Evolutionary conservation across 805 yeast species (phyloP).

Genomic region (Starmera quercuum): DNA sequence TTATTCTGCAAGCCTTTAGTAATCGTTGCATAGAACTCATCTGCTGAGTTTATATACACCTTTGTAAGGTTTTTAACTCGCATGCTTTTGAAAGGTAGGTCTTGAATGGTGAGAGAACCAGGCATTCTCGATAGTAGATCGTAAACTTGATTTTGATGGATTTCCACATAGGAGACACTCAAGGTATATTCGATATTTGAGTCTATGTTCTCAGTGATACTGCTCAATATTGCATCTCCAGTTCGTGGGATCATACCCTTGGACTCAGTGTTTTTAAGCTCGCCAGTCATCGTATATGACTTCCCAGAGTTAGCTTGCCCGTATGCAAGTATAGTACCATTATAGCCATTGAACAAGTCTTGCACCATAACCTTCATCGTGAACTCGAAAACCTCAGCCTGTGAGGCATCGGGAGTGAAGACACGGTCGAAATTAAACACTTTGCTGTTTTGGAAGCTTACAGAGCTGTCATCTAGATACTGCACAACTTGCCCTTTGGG

Average conservation of each 20-base stretch:
- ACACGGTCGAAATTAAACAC: conserved; percentile 59
- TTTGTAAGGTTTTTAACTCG: conserved; percentile 65
- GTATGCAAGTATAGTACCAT: conserved; percentile 70
- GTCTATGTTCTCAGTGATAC: conserved; percentile 37
- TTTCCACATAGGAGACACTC: conserved; percentile 72
- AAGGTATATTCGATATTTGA: conserved; percentile 47
- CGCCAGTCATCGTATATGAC: conserved; percentile 71
- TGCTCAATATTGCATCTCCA: conserved; percentile 54
- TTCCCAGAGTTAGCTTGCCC: conserved; percentile 81
- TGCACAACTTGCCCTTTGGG: conserved; percentile 9
- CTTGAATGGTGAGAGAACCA: conserved; percentile 33
- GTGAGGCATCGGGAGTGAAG: conserved; percentile 44
- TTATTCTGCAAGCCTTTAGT: conserved; percentile 50
- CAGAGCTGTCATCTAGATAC: conserved; percentile 8
- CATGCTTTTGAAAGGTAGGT: conserved; percentile 56
- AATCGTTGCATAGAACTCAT: conserved; percentile 52
- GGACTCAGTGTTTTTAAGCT: conserved; percentile 12
- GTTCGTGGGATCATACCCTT: conserved; percentile 70
- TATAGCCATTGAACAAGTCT: conserved; percentile 67
- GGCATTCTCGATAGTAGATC: conserved; percentile 49
- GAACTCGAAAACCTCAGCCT: conserved; percentile 49
- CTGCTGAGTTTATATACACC: conserved; percentile 47
- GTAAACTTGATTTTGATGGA: conserved; percentile 67
- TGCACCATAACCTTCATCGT: conserved; percentile 57
- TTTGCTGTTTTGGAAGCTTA: conserved; percentile 11